Evolutionary conservation across 73 alveolate genomes (phyloP).

Genomic region (Paramecium octaurelia): DNA sequence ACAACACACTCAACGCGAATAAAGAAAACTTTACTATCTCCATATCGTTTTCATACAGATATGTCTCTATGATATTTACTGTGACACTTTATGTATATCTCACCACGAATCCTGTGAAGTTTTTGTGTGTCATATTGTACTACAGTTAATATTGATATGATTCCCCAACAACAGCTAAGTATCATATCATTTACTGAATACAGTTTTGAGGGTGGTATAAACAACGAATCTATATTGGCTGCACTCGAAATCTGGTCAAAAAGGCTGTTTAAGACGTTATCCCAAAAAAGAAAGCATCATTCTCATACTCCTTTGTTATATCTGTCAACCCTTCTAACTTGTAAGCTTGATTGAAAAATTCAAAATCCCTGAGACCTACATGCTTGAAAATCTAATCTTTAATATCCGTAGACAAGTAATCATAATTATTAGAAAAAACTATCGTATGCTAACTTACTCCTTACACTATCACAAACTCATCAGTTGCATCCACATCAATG

Average conservation of each 20-base stretch:
- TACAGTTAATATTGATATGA: not conserved
- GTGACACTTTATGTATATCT: not conserved
- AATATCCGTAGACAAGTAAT: not conserved
- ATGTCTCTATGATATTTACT: not conserved
- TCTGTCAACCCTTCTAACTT: not conserved
- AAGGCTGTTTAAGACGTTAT: conserved; percentile 13
- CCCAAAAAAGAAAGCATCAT: conserved; percentile 7
- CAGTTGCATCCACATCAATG: conserved; percentile 3
- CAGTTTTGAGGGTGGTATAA: not conserved
- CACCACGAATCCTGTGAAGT: not conserved
- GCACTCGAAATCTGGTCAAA: not conserved
- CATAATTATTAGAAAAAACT: not conserved
- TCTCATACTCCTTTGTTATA: not conserved
- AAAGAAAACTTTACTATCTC: not conserved
- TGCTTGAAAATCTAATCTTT: not conserved
- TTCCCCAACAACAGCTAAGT: not conserved
- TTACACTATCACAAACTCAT: conserved; percentile 8
- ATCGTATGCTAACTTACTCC: not conserved
- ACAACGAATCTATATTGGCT: not conserved
- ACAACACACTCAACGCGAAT: not conserved
- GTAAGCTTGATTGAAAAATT: not conserved
- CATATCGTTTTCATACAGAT: not conserved
- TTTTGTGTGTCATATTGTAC: not conserved
- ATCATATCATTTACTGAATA: not conserved
- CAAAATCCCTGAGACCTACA: conserved; percentile 19